Conservation (phyloP, 352 stramenopile genomes). For the Globisporangium cederbergense region DNA sequence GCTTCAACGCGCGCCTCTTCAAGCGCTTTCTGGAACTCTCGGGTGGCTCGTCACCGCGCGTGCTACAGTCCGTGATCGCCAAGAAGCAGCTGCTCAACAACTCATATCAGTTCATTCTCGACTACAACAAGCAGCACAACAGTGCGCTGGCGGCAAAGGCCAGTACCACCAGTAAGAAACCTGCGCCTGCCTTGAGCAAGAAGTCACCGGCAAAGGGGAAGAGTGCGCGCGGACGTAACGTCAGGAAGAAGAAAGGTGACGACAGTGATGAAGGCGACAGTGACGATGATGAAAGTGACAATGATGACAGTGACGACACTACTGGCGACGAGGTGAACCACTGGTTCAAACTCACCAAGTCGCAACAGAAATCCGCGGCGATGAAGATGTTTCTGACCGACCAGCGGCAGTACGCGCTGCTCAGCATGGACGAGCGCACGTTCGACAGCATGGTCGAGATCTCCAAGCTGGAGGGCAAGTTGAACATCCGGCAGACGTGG, state of each 20-base stretch:
- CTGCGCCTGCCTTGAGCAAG: not conserved
- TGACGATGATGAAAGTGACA: not conserved
- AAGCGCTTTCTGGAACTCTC: constrained; percentile 10
- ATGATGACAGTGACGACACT: not conserved
- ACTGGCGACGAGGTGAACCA: constrained; percentile 1
- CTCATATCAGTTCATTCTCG: constrained; percentile 17
- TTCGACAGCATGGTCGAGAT: constrained; percentile 14
- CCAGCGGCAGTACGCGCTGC: constrained; percentile 13
- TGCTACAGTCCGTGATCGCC: constrained; percentile 6
- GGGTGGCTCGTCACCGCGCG: constrained; percentile 7
- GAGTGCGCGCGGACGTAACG: not conserved
- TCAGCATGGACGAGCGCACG: constrained; percentile 10
- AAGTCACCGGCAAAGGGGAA: not conserved
- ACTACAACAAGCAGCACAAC: not conserved
- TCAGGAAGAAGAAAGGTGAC: not conserved
- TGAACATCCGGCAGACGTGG: constrained; percentile 15
- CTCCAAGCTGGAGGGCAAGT: constrained; percentile 8
- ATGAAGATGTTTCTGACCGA: constrained; percentile 6
- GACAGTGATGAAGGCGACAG: not conserved
- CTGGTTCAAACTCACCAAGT: constrained; percentile 14
- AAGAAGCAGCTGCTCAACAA: constrained; percentile 20
- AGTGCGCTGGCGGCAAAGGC: not conserved
- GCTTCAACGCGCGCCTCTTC: constrained; percentile 15
- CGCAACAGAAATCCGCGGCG: constrained; percentile 5
- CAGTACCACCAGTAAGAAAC: not conserved